Evolutionary conservation across 1,284 basidiomycete species (phyloP).

Genomic region (Pseudozyma flocculosa): DNA sequence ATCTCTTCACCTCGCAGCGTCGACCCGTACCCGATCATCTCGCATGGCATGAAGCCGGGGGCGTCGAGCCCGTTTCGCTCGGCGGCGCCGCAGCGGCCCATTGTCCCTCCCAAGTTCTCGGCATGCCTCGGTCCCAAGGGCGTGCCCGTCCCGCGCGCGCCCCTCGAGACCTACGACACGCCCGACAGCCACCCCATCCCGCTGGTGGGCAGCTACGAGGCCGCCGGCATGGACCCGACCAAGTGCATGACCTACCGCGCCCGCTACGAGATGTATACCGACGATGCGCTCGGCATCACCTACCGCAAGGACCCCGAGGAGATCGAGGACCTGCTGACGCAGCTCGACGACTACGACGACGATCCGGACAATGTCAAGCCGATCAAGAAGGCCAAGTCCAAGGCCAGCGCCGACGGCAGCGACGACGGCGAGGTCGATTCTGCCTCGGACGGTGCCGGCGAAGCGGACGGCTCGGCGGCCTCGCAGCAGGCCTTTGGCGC

Average conservation of each 20-base stretch:
- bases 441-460: neutral
- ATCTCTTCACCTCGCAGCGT: conserved; percentile 12
- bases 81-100: conserved; percentile 29
- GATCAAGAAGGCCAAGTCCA: conserved; percentile 10
- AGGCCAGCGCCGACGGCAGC: neutral
- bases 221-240: conserved; percentile 48
- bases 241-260: conserved; percentile 55
- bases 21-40: conserved; percentile 51
- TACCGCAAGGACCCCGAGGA: conserved; percentile 50
- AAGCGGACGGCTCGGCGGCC: neutral
- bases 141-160: conserved; percentile 42
- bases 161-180: conserved; percentile 47
- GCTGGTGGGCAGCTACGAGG: conserved; percentile 52
- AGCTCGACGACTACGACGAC: conserved; percentile 51
- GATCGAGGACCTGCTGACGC: conserved; percentile 31
- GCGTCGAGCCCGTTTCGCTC: conserved; percentile 24
- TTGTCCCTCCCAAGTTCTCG: conserved; percentile 40
- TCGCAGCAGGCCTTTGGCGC: neutral
- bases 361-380: conserved; percentile 55
- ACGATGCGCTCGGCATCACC: conserved; percentile 56
- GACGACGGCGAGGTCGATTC: neutral
- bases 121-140: conserved; percentile 50
- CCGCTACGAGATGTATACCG: conserved; percentile 56
- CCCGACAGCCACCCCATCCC: conserved; percentile 52
- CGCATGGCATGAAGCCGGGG: conserved; percentile 14